These are phyloP conservation scores for Potentilla sterilis DNA, from an alignment of 306 rosid genomes.

Conservation along the genomic window DNA sequence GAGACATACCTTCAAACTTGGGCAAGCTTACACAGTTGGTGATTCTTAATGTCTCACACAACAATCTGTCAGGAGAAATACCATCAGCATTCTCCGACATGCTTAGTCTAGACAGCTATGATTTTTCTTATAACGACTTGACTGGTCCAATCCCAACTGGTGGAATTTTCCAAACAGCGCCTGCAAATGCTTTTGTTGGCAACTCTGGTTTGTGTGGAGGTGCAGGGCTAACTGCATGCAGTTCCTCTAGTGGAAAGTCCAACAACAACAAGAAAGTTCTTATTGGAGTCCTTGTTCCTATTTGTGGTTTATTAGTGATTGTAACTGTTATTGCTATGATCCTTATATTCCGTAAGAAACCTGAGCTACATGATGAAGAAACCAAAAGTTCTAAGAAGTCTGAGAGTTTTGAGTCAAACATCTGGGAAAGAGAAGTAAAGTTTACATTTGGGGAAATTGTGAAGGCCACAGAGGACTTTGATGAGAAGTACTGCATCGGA, in stretches of 20 bases:
- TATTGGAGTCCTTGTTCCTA: conserved; percentile 44
- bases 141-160: conserved; percentile 48
- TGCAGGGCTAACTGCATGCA: conserved; percentile 38
- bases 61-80: conserved; percentile 51
- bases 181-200: conserved; percentile 43
- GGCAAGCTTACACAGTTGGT: conserved; percentile 39
- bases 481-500: conserved; percentile 59
- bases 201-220: conserved; percentile 59
- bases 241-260: conserved; percentile 10
- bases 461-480: conserved; percentile 53
- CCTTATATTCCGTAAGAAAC: conserved; percentile 1
- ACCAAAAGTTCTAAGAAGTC: conserved; percentile 9
- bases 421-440: conserved; percentile 51
- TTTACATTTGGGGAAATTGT: conserved; percentile 54
- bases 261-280: conserved; percentile 29
- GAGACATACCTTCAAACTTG: conserved; percentile 49
- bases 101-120: conserved; percentile 42
- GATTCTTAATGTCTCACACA: conserved; percentile 58
- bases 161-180: conserved; percentile 31
- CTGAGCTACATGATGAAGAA: conserved; percentile 31
- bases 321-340: conserved; percentile 25
- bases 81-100: conserved; percentile 38
- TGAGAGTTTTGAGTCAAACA: conserved; percentile 12
- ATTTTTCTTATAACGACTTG: conserved; percentile 63
- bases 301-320: conserved; percentile 32